Base-by-base conservation (phyloP, 805 yeast species). In the Kodamaea sagamina region DNA sequence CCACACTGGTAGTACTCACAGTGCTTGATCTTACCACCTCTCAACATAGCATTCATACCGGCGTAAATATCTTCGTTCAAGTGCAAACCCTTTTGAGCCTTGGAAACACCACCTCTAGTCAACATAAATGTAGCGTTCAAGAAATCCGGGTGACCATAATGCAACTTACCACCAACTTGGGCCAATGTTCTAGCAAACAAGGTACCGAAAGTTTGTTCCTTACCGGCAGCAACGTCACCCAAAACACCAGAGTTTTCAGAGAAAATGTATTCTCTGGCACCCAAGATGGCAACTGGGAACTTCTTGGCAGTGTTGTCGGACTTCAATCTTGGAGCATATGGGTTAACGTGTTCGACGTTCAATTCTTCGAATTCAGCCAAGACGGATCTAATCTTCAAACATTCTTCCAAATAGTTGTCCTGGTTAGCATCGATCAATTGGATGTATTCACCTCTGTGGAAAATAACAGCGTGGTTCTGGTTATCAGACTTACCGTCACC, bases 401-500 rank as follows among this genome's bases (percentile, higher is more conserved):
- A 86, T 65, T 86, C 95, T 68, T 86, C 95, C 62, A 86, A 66
- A 58, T 86, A 86, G 69, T 86, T 86, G 65, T 86, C 95, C 68
- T 86, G 95, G 62, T 86, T 86, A 42, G 95, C 90, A 76, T 86
- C 95, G 53, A 86, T 81, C 68, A 86, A 75, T 66, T 86, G 92
- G 53, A 86, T 77, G 64, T 86, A 86, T 65, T 86, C 95, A 69
- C 95, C 95, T 67, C 95, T 77, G 63, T 84, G 77, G 66, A 86
- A 86, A 46, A 86, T 82, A 47, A 86, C 61, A 37, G 93, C 79
- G 67, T 85, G 90, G 63, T 86, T 86, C 64, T 86, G 95, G 61
- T 86, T 86, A 72, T 86, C 95, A 45, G 92, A 84, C 63, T 86
- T 86, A 68, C 95, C 95, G 66, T 86, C 95, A 69, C 95, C 95